These are phyloP conservation scores for Ceratocystis eucalypticola DNA, from an alignment of 2,329 filamentous ascomycete species.

Conservation along the genomic window DNA sequence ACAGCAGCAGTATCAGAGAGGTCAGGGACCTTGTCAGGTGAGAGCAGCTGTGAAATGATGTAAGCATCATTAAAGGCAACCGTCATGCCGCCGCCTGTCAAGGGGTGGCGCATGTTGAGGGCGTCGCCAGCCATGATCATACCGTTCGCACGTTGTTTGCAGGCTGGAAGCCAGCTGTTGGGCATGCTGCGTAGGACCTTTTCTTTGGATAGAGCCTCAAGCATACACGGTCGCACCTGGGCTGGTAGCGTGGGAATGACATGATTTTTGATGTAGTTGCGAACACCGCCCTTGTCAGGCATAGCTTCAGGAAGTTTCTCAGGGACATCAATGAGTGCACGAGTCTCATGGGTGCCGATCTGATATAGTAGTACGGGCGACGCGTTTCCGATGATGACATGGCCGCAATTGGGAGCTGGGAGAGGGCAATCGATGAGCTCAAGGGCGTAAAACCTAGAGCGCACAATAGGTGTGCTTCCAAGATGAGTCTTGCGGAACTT, in stretches of 20 bases:
- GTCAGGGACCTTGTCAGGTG: slow-evolving; percentile 52
- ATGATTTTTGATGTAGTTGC: slow-evolving; percentile 65
- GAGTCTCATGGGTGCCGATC: slow-evolving; percentile 88
- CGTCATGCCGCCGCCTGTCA: slow-evolving; percentile 96
- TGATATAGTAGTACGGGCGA: slow-evolving; percentile 83
- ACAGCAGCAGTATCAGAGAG: slow-evolving; percentile 57
- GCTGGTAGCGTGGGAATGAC: slow-evolving; percentile 67
- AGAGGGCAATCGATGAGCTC: slow-evolving; percentile 81
- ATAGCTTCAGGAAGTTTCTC: slow-evolving; percentile 61
- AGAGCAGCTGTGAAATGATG: slow-evolving; percentile 59
- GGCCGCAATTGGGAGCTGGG: slow-evolving; percentile 61
- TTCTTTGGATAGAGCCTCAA: slow-evolving; percentile 61
- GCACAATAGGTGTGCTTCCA: slow-evolving; percentile 50
- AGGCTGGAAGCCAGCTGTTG: slow-evolving; percentile 81
- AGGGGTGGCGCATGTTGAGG: slow-evolving; percentile 97
- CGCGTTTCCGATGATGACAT: slow-evolving; percentile 70
- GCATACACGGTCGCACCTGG: slow-evolving; percentile 58
- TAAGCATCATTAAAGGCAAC: slow-evolving; percentile 90
- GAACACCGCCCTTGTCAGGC: slow-evolving; percentile 64
- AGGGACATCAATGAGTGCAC: slow-evolving; percentile 79
- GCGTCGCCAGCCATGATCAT: slow-evolving; percentile 83
- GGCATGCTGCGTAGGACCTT: slow-evolving; percentile 76
- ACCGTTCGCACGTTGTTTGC: slow-evolving; percentile 42
- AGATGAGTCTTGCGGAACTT: slow-evolving; percentile 78
- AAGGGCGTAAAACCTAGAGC: slow-evolving; percentile 83